Percentiles rank a stretch among this genome's conserved stretches.
These are phyloP conservation scores for Parathielavia hyrcaniae DNA, from an alignment of 495 filamentous ascomycete species.

Conservation along the genomic window DNA sequence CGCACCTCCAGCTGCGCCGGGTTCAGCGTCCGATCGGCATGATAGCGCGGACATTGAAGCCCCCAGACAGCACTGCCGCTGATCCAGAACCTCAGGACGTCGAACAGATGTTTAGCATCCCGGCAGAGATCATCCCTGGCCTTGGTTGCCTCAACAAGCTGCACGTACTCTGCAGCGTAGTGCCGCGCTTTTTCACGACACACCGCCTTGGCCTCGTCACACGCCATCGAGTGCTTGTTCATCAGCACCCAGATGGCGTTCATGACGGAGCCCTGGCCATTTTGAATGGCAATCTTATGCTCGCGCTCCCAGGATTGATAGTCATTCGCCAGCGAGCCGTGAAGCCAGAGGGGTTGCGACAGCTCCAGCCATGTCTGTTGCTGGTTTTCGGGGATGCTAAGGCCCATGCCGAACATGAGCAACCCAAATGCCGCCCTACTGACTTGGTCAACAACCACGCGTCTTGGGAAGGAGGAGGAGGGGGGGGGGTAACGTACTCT, in stretches of 20 bases:
- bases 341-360: neutral
- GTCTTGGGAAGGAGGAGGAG: too few species aligned
- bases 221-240: constrained; percentile 4
- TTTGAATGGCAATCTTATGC: too few species aligned
- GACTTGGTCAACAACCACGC: too few species aligned
- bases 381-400: constrained; percentile 6
- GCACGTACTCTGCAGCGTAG: constrained; percentile 4
- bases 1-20: neutral
- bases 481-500: too few species aligned
- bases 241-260: constrained; percentile 12
- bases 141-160: neutral
- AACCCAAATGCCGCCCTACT: neutral
- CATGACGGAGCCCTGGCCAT: neutral
- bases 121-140: neutral
- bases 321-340: constrained; percentile 5
- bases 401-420: neutral
- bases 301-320: constrained; percentile 6
- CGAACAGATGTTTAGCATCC: neutral
- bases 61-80: constrained; percentile 14
- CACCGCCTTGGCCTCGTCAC: neutral
- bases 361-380: constrained; percentile 7
- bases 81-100: neutral
- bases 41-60: constrained; percentile 5
- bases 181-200: neutral
- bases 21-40: neutral